Conservation (phyloP, 257 asterid species). For the Anisodus acutangulus region DNA sequence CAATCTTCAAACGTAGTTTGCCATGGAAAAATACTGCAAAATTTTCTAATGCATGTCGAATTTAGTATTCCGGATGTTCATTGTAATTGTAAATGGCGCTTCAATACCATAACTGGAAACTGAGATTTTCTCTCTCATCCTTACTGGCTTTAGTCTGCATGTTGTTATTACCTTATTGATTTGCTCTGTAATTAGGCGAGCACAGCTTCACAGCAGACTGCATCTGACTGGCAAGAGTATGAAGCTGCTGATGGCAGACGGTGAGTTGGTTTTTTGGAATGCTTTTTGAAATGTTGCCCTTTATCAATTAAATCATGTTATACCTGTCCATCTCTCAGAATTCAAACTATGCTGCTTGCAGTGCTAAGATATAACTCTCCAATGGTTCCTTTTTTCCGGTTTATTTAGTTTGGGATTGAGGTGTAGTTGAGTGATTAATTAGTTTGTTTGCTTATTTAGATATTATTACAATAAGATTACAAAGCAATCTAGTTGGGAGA, state of each 20-base stretch:
- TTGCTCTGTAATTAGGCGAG: conserved; percentile 43
- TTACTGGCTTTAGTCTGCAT: neutral
- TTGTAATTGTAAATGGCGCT: conserved; percentile 22
- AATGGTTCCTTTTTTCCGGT: neutral
- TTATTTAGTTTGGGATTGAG: conserved; percentile 15
- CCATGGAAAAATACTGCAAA: conserved; percentile 10
- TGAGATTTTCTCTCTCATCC: neutral
- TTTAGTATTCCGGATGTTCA: neutral
- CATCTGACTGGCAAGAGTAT: conserved; percentile 94
- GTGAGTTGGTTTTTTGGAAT: conserved; percentile 43
- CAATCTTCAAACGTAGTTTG: conserved; percentile 5
- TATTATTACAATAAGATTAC: conserved; percentile 88
- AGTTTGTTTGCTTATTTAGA: conserved; percentile 47
- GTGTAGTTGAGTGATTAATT: neutral
- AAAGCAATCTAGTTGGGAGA: conserved; percentile 97
- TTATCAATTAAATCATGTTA: neutral
- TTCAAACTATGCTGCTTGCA: conserved; percentile 3
- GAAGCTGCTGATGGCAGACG: conserved; percentile 94
- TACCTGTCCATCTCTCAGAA: neutral
- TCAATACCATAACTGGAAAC: conserved; percentile 16
- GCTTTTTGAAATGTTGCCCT: conserved; percentile 8
- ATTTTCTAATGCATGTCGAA: neutral
- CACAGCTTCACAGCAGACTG: conserved; percentile 59
- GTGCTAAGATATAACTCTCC: conserved; percentile 13
- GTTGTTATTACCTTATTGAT: conserved; percentile 16